Conservation (phyloP, 2,329 filamentous ascomycete genomes). For the Podosphaera fusca region DNA sequence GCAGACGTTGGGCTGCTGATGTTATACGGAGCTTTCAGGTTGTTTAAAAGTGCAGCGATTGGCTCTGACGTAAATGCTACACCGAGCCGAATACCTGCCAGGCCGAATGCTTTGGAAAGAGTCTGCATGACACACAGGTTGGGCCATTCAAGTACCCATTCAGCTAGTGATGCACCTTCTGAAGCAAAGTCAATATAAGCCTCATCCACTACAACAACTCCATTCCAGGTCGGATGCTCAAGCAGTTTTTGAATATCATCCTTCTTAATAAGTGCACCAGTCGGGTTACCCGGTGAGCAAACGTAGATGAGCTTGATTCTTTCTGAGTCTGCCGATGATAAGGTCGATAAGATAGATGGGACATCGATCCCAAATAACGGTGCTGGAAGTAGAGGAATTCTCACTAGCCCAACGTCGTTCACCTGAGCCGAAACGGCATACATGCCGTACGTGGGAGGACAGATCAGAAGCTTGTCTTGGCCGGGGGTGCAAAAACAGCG, state of each 20-base stretch:
- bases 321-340: slow-evolving; percentile 32
- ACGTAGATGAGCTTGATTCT: slow-evolving; percentile 76
- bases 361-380: slow-evolving; percentile 56
- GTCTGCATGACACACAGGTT: slow-evolving; percentile 98
- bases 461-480: slow-evolving; percentile 75
- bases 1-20: slow-evolving; percentile 71
- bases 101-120: slow-evolving; percentile 87
- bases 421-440: slow-evolving; percentile 85
- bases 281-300: slow-evolving; percentile 90
- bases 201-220: slow-evolving; percentile 79
- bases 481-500: slow-evolving; percentile 82
- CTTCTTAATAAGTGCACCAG: slow-evolving; percentile 56
- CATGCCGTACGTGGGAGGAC: slow-evolving; percentile 97
- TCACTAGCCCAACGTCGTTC: slow-evolving; percentile 72
- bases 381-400: slow-evolving; percentile 55
- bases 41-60: slow-evolving; percentile 67
- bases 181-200: slow-evolving; percentile 89
- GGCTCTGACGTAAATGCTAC: slow-evolving; percentile 56
- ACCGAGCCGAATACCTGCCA: slow-evolving; percentile 80
- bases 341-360: slow-evolving; percentile 37
- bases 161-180: slow-evolving; percentile 57
- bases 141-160: slow-evolving; percentile 80
- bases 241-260: slow-evolving; percentile 50
- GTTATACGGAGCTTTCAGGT: slow-evolving; percentile 89
- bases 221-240: slow-evolving; percentile 82